Evolutionary conservation across 148 eudicot genomes (phyloP).

Genomic region (Suaeda aralocaspica): DNA sequence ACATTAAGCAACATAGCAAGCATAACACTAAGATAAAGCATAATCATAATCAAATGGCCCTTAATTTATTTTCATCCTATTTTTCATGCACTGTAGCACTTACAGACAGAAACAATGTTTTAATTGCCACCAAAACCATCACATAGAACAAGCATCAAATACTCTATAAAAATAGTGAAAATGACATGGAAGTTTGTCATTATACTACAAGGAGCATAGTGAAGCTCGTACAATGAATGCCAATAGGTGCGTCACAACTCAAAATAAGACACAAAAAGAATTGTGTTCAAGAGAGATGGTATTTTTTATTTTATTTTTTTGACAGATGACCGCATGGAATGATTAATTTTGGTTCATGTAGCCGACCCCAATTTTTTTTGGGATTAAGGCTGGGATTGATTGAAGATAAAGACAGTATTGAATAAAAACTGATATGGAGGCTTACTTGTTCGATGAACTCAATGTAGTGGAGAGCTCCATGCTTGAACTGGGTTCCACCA

Average conservation of each 20-base stretch:
- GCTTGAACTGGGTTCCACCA: constrained; percentile 97
- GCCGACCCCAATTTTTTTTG: neutral
- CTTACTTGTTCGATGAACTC: constrained; percentile 78
- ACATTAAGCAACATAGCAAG: constrained; percentile 14
- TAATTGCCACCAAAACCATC: neutral
- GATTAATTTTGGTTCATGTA: too few relatives aligned
- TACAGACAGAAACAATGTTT: neutral
- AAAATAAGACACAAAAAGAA: too few relatives aligned
- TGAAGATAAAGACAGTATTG: neutral
- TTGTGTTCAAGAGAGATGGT: too few relatives aligned
- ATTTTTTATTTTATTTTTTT: too few relatives aligned
- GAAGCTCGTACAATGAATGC: neutral
- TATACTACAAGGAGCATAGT: neutral
- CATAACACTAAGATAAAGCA: neutral
- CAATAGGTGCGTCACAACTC: neutral
- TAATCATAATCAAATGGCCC: neutral
- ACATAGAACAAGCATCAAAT: neutral
- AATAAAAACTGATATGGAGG: neutral
- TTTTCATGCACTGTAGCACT: neutral
- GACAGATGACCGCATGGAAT: too few relatives aligned
- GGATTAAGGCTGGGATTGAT: neutral
- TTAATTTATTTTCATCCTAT: neutral
- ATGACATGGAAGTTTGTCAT: neutral
- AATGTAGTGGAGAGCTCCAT: constrained; percentile 95
- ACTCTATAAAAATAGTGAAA: neutral